Evolutionary conservation across 2,329 filamentous ascomycete genomes (phyloP).

Genomic region (Emydomyces testavorans): DNA sequence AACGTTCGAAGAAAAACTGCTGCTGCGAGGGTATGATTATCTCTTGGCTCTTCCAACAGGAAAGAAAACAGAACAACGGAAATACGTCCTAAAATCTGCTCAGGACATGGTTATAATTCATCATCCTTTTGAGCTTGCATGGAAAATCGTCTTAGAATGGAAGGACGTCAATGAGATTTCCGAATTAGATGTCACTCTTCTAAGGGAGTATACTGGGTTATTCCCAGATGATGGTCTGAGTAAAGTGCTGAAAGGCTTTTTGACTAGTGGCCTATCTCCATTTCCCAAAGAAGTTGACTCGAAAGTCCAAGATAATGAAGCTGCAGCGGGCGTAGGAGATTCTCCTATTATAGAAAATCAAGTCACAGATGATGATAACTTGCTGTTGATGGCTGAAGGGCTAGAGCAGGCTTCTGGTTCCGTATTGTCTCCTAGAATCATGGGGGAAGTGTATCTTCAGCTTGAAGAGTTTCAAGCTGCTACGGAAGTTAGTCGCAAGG

Average conservation of each 20-base stretch:
- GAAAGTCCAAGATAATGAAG: constrained; percentile 39
- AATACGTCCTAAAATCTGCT: constrained; percentile 63
- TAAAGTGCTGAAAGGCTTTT: constrained; percentile 68
- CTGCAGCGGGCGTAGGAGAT: constrained; percentile 17
- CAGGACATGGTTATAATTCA: constrained; percentile 94
- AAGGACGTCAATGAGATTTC: constrained; percentile 61
- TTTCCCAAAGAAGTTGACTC: constrained; percentile 51
- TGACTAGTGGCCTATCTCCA: constrained; percentile 73
- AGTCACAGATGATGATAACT: constrained; percentile 62
- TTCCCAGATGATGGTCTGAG: constrained; percentile 77
- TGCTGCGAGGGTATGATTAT: constrained; percentile 68
- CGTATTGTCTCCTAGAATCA: constrained; percentile 67
- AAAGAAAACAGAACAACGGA: constrained; percentile 58
- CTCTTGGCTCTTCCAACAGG: constrained; percentile 57
- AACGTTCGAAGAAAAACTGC: constrained; percentile 77
- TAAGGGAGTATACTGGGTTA: constrained; percentile 68
- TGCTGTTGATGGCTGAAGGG: constrained; percentile 69
- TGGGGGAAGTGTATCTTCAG: constrained; percentile 71
- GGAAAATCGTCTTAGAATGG: constrained; percentile 87
- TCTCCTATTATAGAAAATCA: constrained; percentile 26
- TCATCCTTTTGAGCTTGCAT: constrained; percentile 77
- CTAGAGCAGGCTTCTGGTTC: constrained; percentile 55
- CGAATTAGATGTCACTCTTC: constrained; percentile 66
- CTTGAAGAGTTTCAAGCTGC: constrained; percentile 76
- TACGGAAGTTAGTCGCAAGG: constrained; percentile 68